A percentile compares a stretch with the other conserved stretches of the same genome.
phyloP scores from a whole-genome alignment of 2,329 filamentous ascomycete genomes.

The Arachnopeziza araneosa region DNA sequence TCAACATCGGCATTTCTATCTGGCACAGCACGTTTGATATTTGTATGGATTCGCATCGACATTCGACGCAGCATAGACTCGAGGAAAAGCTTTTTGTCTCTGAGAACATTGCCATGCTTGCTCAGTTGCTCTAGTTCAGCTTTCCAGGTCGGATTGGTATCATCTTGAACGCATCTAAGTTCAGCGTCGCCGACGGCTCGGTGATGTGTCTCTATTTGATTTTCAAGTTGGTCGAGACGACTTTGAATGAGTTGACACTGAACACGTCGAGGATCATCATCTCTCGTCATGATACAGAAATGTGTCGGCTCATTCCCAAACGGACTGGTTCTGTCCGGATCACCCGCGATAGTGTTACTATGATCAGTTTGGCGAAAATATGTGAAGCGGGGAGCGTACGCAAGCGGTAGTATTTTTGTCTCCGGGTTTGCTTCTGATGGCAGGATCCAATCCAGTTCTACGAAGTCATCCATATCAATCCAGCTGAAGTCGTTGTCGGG shows the following conservation, averaged over 20 bases:
- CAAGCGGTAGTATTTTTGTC: constrained; percentile 89
- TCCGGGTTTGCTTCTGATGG: constrained; percentile 86
- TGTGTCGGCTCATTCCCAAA: constrained; percentile 94
- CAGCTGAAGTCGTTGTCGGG: constrained; percentile 92
- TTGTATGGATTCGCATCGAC: constrained; percentile 26
- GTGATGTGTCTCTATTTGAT: constrained; percentile 72
- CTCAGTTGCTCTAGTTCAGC: constrained; percentile 56
- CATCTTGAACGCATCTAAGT: constrained; percentile 52
- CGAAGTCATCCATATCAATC: constrained; percentile 99
- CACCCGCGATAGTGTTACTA: constrained; percentile 70
- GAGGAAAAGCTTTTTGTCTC: constrained; percentile 53
- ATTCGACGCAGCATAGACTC: constrained; percentile 46
- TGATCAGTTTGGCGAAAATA: constrained; percentile 98
- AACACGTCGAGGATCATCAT: constrained; percentile 82
- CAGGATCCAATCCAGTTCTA: constrained; percentile 93
- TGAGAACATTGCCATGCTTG: constrained; percentile 49
- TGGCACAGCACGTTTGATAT: constrained; percentile 21
- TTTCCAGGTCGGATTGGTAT: constrained; percentile 46
- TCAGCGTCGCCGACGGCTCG: constrained; percentile 71
- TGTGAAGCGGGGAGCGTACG: constrained; percentile 88
- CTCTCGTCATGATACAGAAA: constrained; percentile 88
- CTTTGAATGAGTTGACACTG: constrained; percentile 81
- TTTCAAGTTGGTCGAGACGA: constrained; percentile 70
- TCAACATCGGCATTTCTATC: constrained; percentile 34
- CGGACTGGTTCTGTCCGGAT: constrained; percentile 74